Percentiles rank a stretch among this genome's conserved stretches.
Conservation (phyloP, 2,329 filamentous ascomycete genomes). For the Hypoxylon sp. region DNA sequence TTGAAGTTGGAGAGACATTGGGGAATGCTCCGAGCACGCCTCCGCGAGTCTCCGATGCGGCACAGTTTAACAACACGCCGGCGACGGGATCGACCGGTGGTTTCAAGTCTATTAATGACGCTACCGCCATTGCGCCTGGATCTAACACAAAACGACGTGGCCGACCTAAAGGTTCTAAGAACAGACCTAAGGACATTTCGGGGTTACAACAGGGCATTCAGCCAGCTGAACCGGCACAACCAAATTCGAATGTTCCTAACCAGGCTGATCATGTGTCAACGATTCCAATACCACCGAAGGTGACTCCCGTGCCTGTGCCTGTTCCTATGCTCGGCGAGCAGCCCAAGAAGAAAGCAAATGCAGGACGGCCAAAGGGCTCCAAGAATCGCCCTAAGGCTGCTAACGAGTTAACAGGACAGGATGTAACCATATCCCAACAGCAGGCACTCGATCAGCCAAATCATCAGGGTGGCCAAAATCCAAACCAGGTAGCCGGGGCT, state of each 20-base stretch:
- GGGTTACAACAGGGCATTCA: constrained; percentile 50
- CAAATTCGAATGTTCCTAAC: constrained; percentile 24
- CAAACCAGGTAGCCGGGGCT: constrained; percentile 30
- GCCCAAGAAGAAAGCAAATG: constrained; percentile 50
- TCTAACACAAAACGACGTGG: constrained; percentile 59
- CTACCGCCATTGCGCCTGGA: constrained; percentile 39
- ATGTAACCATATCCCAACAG: constrained; percentile 28
- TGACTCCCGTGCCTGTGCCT: constrained; percentile 52
- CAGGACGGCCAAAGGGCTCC: constrained; percentile 58
- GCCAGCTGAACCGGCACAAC: constrained; percentile 23
- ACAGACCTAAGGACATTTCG: constrained; percentile 59
- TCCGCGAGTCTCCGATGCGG: constrained; percentile 40
- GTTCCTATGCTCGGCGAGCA: constrained; percentile 50
- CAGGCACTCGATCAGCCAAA: constrained; percentile 32
- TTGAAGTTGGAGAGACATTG: constrained; percentile 45
- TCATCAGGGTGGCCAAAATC: constrained; percentile 28
- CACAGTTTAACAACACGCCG: constrained; percentile 43
- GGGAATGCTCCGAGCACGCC: constrained; percentile 48
- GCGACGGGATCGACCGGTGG: constrained; percentile 49
- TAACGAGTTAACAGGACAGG: constrained; percentile 36
- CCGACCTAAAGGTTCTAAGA: constrained; percentile 68
- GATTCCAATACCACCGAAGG: constrained; percentile 49
- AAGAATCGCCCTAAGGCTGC: constrained; percentile 55
- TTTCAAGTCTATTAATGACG: constrained; percentile 54
- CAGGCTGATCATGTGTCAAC: constrained; percentile 32